phyloP scores from a whole-genome alignment of 192 early-diverging fungal species.

The Backusella tuberculispora region DNA sequence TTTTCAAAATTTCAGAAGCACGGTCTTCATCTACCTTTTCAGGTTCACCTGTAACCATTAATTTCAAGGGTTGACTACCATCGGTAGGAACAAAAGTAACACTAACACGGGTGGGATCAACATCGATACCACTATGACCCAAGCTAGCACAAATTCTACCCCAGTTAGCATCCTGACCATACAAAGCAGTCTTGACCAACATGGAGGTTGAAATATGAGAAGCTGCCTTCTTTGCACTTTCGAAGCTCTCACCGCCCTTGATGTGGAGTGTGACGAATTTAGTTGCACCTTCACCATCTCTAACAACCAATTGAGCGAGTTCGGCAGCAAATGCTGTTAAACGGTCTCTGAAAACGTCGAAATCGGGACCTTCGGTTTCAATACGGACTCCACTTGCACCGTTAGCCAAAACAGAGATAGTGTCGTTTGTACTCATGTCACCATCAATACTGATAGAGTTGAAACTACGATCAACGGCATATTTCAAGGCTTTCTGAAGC shows the following conservation, averaged over 20 bases:
- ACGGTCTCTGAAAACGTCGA: conserved; percentile 65
- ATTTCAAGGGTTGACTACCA: conserved; percentile 60
- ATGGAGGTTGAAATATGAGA: conserved; percentile 90
- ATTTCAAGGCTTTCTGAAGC: conserved; percentile 71
- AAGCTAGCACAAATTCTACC: conserved; percentile 66
- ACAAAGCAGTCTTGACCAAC: conserved; percentile 95
- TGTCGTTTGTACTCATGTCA: conserved; percentile 97
- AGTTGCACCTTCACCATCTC: conserved; percentile 97
- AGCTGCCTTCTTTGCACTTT: conserved; percentile 81
- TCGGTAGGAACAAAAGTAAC: conserved; percentile 75
- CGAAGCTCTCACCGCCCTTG: conserved; percentile 72
- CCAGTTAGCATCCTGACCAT: conserved; percentile 98
- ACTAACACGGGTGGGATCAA: conserved; percentile 76
- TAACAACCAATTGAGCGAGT: conserved; percentile 86
- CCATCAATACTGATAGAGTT: conserved; percentile 96
- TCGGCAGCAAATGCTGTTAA: conserved; percentile 86
- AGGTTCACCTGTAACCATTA: conserved; percentile 85
- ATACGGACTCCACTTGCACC: conserved; percentile 59
- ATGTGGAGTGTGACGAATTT: conserved; percentile 94
- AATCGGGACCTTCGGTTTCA: conserved; percentile 58
- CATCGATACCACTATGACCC: conserved; percentile 58
- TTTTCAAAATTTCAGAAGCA: conserved; percentile 80
- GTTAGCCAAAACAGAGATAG: conserved; percentile 88
- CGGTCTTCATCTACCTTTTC: conserved; percentile 78
- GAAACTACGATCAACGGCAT: conserved; percentile 90